Conservation (phyloP, 2,329 filamentous ascomycete genomes). For the Colletotrichum scovillei region DNA sequence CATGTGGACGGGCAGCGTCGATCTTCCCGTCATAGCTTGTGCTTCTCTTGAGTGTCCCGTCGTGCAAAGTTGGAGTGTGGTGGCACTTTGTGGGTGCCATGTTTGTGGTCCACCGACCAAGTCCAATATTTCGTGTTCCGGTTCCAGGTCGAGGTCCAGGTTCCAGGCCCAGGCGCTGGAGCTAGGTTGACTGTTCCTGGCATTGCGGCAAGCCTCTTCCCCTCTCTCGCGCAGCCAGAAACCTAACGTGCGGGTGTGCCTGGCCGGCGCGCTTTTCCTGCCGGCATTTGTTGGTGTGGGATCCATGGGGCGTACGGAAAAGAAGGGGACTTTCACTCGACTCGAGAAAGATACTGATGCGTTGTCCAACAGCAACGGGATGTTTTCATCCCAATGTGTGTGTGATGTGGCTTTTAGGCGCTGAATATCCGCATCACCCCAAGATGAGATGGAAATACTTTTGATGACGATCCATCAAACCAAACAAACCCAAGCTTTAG, state of each 20-base stretch:
- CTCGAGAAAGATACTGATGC: not conserved
- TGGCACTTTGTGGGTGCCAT: not conserved
- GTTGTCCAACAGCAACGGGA: slow-evolving; percentile 1
- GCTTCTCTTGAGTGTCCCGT: not conserved
- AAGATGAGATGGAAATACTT: not conserved
- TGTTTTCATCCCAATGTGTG: not conserved
- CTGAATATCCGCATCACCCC: not conserved
- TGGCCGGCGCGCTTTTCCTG: slow-evolving; percentile 19
- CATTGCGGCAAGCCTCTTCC: not conserved
- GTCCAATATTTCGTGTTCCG: slow-evolving; percentile 7
- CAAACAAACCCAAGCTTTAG: not conserved
- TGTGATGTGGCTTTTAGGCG: not conserved
- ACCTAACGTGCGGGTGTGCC: slow-evolving; percentile 20
- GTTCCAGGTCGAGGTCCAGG: slow-evolving; percentile 1
- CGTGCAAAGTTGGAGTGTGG: slow-evolving; percentile 1
- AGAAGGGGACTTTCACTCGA: not conserved
- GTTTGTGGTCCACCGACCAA: not conserved
- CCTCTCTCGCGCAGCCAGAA: not conserved
- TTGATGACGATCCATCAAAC: not conserved
- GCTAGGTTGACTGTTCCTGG: not conserved
- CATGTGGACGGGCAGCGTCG: slow-evolving; percentile 1
- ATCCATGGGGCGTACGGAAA: not conserved
- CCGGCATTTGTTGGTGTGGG: slow-evolving; percentile 25
- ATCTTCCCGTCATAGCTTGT: slow-evolving; percentile 9
- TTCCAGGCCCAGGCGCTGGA: slow-evolving; percentile 4